Conservation (phyloP, 2,329 filamentous ascomycete genomes). For the Penicillium nordicum region DNA sequence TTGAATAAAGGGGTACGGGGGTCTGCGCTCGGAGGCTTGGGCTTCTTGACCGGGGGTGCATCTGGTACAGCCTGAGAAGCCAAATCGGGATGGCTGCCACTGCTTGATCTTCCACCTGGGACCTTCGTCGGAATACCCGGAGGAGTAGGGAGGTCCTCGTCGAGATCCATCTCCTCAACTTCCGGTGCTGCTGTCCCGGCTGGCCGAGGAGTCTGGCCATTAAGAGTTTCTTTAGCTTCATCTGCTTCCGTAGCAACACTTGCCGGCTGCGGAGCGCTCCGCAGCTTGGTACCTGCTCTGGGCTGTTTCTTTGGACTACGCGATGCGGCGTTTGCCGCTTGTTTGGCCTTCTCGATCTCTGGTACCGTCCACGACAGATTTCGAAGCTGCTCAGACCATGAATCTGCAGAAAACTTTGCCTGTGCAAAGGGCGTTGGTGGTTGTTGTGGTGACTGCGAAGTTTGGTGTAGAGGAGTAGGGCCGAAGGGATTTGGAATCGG, state of each 20-base stretch:
- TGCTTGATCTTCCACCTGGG: conserved; percentile 3
- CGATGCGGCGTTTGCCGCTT: conserved; percentile 26
- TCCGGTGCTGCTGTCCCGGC: conserved; percentile 18
- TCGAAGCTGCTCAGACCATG: conserved; percentile 39
- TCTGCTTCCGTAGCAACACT: conserved; percentile 41
- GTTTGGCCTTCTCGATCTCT: conserved; percentile 26
- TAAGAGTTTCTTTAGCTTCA: conserved; percentile 34
- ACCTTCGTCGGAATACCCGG: conserved; percentile 5
- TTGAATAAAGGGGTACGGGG: conserved; percentile 36
- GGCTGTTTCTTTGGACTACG: conserved; percentile 36
- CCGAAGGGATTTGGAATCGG: conserved; percentile 21
- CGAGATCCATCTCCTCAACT: conserved; percentile 48
- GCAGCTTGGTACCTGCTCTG: conserved; percentile 27
- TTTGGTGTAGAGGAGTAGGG: conserved; percentile 12
- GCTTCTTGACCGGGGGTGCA: conserved; percentile 11
- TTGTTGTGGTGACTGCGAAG: conserved; percentile 14
- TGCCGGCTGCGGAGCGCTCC: conserved; percentile 32
- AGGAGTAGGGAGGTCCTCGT: conserved; percentile 34
- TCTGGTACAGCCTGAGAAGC: conserved; percentile 12
- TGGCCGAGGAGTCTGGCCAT: conserved; percentile 19
- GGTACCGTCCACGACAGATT: conserved; percentile 34
- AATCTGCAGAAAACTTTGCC: conserved; percentile 38
- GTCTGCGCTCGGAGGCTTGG: conserved; percentile 12
- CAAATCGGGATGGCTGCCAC: conserved; percentile 18
- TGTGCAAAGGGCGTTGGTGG: conserved; percentile 32